Evolutionary conservation across 2,329 filamentous ascomycete genomes (phyloP), one percentile per base, ranked within the genome.

Genomic region (Cladosporium sp.): DNA sequence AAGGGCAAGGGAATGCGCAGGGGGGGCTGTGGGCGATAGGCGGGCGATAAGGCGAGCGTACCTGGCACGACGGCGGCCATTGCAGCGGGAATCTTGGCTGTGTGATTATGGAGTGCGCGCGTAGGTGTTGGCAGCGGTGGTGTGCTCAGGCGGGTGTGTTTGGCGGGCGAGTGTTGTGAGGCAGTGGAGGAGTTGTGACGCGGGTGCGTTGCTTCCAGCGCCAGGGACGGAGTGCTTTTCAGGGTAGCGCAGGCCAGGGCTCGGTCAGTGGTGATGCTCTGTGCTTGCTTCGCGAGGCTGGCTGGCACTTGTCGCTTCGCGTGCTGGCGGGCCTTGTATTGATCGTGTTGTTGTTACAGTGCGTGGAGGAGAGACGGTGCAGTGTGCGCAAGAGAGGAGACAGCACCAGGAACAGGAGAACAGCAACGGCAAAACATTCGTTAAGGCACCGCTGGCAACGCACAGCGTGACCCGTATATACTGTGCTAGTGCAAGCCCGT

Each of bases 41-140:
- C 30, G 47, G 43, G n/a, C 25, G 43, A 47, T 47, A 47, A 28
- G 43, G 28, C 43, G 30, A 15, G 36, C 55, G 47, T 58, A 58
- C 55, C 55, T 51, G 55, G 55, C 47, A 58, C 34, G 47, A 52
- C 55, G 55, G 55, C 47, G 47, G 55, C 55, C 55, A 58, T 58
- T 39, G 3, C 22, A 15, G 42, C 20, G 22, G 43, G 5, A 30
- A 11, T 34, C 11, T 34, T 43, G 9, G 22, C 14, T 28, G 22
- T 17, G 37, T 52, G 14, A 36, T 38, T 52, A 28, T 30, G 30
- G 37, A 28, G 22, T 17, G 42, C 42, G 42, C 42, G 42, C 42
- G 15, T 7, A 28, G 50, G 30, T 22, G 50, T n/a, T 28, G 36
- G 30, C 42, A 20, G 39, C 20, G 42, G 42, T 17, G 43, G 43